Base-by-base conservation (phyloP, 495 filamentous ascomycete species). In the Aspergillus ellipticus region DNA sequence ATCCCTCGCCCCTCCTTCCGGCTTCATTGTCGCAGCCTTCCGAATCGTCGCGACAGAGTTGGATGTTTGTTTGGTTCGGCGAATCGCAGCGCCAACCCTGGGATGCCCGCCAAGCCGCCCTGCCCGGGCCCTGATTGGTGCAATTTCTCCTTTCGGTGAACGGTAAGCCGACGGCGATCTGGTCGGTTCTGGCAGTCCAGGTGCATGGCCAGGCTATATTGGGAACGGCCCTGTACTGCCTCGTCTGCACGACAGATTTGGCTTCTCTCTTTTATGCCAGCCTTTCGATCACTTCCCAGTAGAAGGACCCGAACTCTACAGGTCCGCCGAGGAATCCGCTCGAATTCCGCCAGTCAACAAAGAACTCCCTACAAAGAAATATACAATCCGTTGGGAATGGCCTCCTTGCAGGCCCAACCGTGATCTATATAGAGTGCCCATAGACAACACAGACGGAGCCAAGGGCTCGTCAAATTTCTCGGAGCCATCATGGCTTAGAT, bases 91-190 rank as follows among this genome's bases (percentile, higher is more conserved):
- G 13, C 13, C 20, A 17, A 48, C 16, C 45, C 43, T 24, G 21
- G 6, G 43, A 47, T 28, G 13, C 26, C 20, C 16, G 45, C 45
- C 45, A 24, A 48, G 45, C 4, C 45, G 45, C 22, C 13, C 45
- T 19, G 10, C 45, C 5, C 16, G 45, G 3, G 7, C 22, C 11
- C 13, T 29, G 45, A 48, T 48, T 48, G 45, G 45, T 16, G 45
- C 45, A 48, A 28, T n/a, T 28, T 48, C 22, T 45, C 24, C 45
- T 28, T 48, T 48, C 45, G 45, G 45, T 48, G 20, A 29, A 48
- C 45, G 45, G 45, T 13, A 48, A 48, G 45, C 45, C 45, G 45
- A 31, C 45, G 22, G 45, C 24, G 22, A n/a, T 29, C 16, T 29
- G 19, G 19, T 29, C 28, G 45, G 13, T 28, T 29, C 42, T 10